These are phyloP conservation scores for Talaromyces ruber DNA, from an alignment of 495 filamentous ascomycete genomes.

Conservation along the genomic window DNA sequence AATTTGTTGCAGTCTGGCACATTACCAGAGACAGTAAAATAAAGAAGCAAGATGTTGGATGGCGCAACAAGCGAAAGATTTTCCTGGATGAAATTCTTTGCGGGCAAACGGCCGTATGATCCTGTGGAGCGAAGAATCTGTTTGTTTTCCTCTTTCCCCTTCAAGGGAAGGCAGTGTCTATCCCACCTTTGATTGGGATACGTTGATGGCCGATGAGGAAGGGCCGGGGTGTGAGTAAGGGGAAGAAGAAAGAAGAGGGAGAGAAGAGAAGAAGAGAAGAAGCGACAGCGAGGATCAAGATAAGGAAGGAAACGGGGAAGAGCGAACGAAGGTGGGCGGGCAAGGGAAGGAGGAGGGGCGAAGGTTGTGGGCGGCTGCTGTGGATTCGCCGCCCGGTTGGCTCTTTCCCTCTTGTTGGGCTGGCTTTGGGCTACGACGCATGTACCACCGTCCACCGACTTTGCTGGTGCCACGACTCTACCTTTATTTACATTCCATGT, in stretches of 20 bases:
- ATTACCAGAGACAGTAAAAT: constrained; percentile 9
- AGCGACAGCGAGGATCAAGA: constrained; percentile 8
- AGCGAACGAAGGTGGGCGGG: not conserved
- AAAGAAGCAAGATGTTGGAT: constrained; percentile 11
- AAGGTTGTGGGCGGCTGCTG: constrained; percentile 3
- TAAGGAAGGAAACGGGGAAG: not conserved
- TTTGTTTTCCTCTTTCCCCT: not conserved
- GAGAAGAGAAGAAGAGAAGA: not conserved
- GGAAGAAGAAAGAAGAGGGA: constrained; percentile 4
- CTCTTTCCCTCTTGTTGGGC: not conserved
- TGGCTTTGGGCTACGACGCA: constrained; percentile 1
- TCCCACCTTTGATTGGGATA: not conserved
- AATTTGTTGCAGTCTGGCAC: constrained; percentile 7
- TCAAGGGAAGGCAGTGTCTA: not conserved
- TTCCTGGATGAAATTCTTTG: constrained; percentile 15
- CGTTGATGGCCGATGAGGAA: not conserved
- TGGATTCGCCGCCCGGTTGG: not conserved
- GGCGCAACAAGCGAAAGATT: constrained; percentile 21
- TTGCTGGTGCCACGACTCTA: not conserved
- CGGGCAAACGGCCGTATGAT: not conserved
- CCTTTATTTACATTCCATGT: not conserved
- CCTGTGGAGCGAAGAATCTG: not conserved
- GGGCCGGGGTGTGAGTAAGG: constrained; percentile 2
- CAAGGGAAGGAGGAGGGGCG: not conserved
- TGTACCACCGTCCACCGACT: not conserved